These are phyloP conservation scores for Theileria luwenshuni DNA, from an alignment of 169 alveolate species.

Conservation along the genomic window DNA sequence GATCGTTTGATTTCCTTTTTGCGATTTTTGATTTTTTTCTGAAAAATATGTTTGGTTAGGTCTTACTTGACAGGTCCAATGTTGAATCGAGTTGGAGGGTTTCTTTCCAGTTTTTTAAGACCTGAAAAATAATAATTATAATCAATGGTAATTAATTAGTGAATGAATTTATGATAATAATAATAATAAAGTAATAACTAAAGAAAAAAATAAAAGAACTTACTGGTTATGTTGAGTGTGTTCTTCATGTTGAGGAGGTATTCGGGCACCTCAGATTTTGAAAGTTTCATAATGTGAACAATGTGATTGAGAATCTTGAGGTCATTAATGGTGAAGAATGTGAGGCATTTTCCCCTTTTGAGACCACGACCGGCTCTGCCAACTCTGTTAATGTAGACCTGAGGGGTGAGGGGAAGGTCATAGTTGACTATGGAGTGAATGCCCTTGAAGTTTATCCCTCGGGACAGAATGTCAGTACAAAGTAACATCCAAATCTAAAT, in stretches of 20 bases:
- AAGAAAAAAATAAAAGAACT: too few relatives aligned
- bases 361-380: conserved; percentile 99
- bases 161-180: not conserved
- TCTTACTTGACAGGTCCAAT: conserved; percentile 24
- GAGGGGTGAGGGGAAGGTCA: conserved; percentile 93
- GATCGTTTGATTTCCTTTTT: not conserved
- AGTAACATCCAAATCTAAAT: conserved; percentile 88
- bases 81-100: conserved; percentile 31
- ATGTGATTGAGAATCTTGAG: conserved; percentile 38
- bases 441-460: conserved; percentile 96
- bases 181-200: too few relatives aligned
- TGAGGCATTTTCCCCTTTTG: conserved; percentile 80
- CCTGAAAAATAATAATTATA: not conserved
- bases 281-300: conserved; percentile 44
- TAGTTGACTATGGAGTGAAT: conserved; percentile 94
- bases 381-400: conserved; percentile 94
- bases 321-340: conserved; percentile 59
- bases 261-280: conserved; percentile 52
- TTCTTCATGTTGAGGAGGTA: conserved; percentile 17
- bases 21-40: conserved; percentile 1
- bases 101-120: conserved; percentile 16
- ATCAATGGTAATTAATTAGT: not conserved
- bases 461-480: conserved; percentile 94
- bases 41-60: not conserved
- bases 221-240: conserved; percentile 1